Base-by-base conservation (phyloP, 176 grass and related monocot genomes). In the Avena eriantha region DNA sequence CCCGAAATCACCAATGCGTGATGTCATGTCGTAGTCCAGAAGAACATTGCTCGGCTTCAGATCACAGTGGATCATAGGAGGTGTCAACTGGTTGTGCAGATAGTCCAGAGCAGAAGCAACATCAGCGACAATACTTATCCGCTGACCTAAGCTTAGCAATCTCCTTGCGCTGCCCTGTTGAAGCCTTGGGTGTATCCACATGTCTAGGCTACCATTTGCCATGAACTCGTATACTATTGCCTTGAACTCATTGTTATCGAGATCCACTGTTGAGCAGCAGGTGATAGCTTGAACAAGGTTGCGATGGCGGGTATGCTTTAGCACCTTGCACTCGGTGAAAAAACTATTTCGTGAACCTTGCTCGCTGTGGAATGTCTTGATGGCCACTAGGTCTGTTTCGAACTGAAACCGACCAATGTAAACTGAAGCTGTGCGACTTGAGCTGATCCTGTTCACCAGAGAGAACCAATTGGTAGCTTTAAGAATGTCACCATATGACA, bases 381-480 rank as follows among this genome's bases (percentile, higher is more conserved):
- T 84, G 45, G 66, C 87, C 2, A 89, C 81, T 12, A 84, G 75
- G 3, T 84, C 75, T 34, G 75, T 84, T 2, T 84, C 81, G 15
- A 73, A 89, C 8, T 89, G 33, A 0, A 89, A 89, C 8, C 81
- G 54, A 8, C 87, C 81, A 65, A 89, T 73, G 17, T 89, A 89
- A 2, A 89, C 66, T 9, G 87, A 84, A 18, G 54, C 55, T 22
- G 81, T 84, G 0, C 12, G 65, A 73, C 55, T 80, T 2, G 76
- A 73, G 31, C 17, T 84, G 16, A 89, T 64, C n/a, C 18, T 21
- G 3, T 73, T 79, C 17, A 80, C 66, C 0, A 5, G 33, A n/a
- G 87, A 89, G 49, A 89, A 64, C 75, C 87, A 88, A 15, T 43
- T 88, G 1, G 87, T 88, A 10, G 87, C 81, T 79, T 84, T 88